These are phyloP conservation scores for Cladophialophora chaetospira DNA, from an alignment of 2,329 filamentous ascomycete genomes.

Conservation along the genomic window DNA sequence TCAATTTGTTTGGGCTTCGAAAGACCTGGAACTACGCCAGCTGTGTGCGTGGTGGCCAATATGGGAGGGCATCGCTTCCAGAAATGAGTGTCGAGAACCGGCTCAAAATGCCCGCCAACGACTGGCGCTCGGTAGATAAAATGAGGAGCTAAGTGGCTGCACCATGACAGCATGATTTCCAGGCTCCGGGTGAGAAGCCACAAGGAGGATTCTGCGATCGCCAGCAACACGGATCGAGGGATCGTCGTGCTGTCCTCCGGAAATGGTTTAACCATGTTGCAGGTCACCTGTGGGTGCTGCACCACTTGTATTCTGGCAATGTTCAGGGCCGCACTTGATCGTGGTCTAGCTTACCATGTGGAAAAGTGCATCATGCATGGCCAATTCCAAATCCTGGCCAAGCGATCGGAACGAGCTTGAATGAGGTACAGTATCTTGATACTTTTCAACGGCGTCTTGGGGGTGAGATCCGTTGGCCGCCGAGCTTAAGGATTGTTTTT, in stretches of 20 bases:
- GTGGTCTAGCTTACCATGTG: too few relatives aligned
- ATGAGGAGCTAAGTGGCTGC: not conserved
- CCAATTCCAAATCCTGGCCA: too few relatives aligned
- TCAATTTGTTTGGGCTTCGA: not conserved
- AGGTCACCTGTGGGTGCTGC: too few relatives aligned
- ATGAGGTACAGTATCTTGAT: too few relatives aligned
- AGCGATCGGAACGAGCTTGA: too few relatives aligned
- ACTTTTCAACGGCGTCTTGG: too few relatives aligned
- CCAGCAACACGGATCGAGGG: not conserved
- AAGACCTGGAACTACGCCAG: slow-evolving; percentile 5
- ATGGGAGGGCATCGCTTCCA: not conserved
- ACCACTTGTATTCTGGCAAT: too few relatives aligned
- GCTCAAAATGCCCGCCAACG: not conserved
- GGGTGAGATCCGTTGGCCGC: too few relatives aligned
- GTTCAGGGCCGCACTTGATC: too few relatives aligned
- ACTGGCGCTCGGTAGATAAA: not conserved
- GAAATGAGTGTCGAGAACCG: not conserved
- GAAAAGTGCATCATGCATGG: too few relatives aligned
- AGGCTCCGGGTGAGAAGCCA: not conserved
- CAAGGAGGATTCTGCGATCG: not conserved
- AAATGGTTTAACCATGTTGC: too few relatives aligned
- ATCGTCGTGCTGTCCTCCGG: not conserved
- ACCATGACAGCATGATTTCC: not conserved
- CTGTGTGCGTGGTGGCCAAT: not conserved
- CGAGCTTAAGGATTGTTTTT: too few relatives aligned